Conservation (phyloP, 495 filamentous ascomycete genomes). For the Lichenothelia convexa region DNA sequence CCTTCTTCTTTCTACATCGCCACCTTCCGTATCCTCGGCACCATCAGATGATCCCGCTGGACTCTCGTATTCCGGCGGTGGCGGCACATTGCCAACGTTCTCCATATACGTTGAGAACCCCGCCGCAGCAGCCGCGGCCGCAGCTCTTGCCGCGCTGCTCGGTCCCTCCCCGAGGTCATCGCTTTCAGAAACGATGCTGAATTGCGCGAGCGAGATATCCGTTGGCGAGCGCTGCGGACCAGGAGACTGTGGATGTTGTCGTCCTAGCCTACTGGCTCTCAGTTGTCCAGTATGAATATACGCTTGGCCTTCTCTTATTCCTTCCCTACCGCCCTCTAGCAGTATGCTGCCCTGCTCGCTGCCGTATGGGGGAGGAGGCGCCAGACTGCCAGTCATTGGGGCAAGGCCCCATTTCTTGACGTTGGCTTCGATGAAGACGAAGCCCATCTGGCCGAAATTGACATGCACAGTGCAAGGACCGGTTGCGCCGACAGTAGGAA, state of each 20-base stretch:
- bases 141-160: constrained; percentile 28
- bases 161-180: constrained; percentile 46
- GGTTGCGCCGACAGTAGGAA: constrained; percentile 86
- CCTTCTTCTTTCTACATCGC: constrained; percentile 3
- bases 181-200: constrained; percentile 52
- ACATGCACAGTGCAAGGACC: constrained; percentile 85
- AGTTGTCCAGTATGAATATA: constrained; percentile 26
- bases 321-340: constrained; percentile 66
- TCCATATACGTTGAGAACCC: constrained; percentile 15
- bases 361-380: constrained; percentile 89
- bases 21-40: neutral
- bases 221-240: constrained; percentile 85
- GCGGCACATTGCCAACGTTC: constrained; percentile 15
- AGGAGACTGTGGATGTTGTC: constrained; percentile 52
- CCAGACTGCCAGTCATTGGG: constrained; percentile 85
- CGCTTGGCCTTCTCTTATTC: constrained; percentile 36
- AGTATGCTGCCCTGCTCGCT: constrained; percentile 91
- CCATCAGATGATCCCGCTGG: constrained; percentile 15
- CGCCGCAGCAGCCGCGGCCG: constrained; percentile 11
- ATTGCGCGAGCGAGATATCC: constrained; percentile 77
- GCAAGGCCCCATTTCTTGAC: constrained; percentile 99
- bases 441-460: constrained; percentile 93
- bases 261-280: constrained; percentile 38
- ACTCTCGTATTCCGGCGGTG: constrained; percentile 24
- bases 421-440: constrained; percentile 97